These are phyloP conservation scores for Calonectria pauciramosa DNA, from an alignment of 2,329 filamentous ascomycete genomes.

Conservation along the genomic window DNA sequence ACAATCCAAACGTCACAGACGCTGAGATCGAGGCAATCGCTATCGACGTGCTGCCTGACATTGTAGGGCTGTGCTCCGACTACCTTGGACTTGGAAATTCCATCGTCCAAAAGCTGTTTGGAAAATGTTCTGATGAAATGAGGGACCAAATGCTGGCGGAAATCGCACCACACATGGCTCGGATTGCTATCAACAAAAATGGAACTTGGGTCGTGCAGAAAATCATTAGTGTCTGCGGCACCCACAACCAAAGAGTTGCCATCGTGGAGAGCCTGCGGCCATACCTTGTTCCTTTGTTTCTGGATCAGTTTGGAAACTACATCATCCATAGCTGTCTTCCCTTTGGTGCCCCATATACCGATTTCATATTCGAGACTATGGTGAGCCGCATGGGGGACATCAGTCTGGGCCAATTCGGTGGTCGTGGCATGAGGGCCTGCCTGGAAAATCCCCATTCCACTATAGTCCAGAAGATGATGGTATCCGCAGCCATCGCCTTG, in stretches of 20 bases:
- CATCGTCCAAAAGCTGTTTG: not conserved
- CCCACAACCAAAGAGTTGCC: not conserved
- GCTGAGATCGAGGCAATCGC: not conserved
- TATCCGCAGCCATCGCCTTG: not conserved
- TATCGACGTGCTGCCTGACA: not conserved
- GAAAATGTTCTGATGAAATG: not conserved
- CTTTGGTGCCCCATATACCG: not conserved
- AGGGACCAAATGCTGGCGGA: not conserved
- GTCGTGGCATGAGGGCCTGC: not conserved
- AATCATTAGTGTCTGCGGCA: not conserved
- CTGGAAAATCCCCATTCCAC: not conserved
- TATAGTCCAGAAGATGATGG: not conserved
- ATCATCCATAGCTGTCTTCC: not conserved
- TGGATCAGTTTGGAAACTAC: not conserved
- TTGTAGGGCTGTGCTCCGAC: not conserved
- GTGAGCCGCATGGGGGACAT: not conserved
- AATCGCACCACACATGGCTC: not conserved
- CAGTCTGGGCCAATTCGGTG: not conserved
- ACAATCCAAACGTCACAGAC: not conserved
- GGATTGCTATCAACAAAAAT: not conserved
- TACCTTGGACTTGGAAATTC: not conserved
- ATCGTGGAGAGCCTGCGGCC: not conserved
- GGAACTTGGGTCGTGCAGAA: not conserved
- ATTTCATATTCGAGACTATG: not conserved
- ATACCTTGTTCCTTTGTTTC: not conserved